These are phyloP conservation scores for Hsuehochloa calcarea DNA, from an alignment of 176 grass and related monocot species.

Conservation along the genomic window DNA sequence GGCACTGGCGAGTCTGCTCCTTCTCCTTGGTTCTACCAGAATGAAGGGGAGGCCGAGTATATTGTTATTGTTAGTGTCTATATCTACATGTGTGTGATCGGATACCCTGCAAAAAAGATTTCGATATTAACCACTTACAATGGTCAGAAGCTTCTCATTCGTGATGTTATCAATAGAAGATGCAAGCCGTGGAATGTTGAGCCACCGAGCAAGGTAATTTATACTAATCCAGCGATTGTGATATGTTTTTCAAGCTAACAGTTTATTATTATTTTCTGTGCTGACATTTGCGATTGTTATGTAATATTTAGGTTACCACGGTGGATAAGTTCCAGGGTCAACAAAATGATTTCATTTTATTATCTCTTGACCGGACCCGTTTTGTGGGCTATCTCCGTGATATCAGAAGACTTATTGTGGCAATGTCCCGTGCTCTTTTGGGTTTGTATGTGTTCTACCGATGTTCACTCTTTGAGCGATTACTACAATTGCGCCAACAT, in stretches of 20 bases:
- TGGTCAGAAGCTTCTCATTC: conserved; percentile 97
- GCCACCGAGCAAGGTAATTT: conserved; percentile 84
- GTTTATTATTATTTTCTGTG: conserved; percentile 1
- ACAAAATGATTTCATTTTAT: conserved; percentile 96
- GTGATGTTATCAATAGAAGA: conserved; percentile 65
- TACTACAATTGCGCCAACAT: conserved; percentile 96
- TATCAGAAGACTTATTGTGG: conserved; percentile 90
- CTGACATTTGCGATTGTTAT: conserved; percentile 34
- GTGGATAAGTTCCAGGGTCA: conserved; percentile 99
- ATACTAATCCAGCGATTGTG: conserved; percentile 15
- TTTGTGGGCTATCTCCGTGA: conserved; percentile 97
- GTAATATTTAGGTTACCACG: conserved; percentile 59
- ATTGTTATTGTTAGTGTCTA: conserved; percentile 97
- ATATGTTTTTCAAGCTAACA: conserved; percentile 15
- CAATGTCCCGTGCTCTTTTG: conserved; percentile 93
- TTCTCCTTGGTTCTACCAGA: conserved; percentile 99
- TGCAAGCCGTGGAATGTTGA: conserved; percentile 89
- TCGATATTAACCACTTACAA: conserved; percentile 98
- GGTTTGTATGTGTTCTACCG: conserved; percentile 89
- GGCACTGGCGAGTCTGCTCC: conserved; percentile 87
- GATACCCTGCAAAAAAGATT: conserved; percentile 88
- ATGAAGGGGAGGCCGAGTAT: conserved; percentile 96
- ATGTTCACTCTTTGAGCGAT: conserved; percentile 77
- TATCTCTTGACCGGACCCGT: conserved; percentile 87
- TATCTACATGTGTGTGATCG: conserved; percentile 92